A percentile compares a stretch with the other conserved stretches of the same genome.
phyloP scores from a whole-genome alignment of 2,329 filamentous ascomycete genomes.

The Penicillium sp. region DNA sequence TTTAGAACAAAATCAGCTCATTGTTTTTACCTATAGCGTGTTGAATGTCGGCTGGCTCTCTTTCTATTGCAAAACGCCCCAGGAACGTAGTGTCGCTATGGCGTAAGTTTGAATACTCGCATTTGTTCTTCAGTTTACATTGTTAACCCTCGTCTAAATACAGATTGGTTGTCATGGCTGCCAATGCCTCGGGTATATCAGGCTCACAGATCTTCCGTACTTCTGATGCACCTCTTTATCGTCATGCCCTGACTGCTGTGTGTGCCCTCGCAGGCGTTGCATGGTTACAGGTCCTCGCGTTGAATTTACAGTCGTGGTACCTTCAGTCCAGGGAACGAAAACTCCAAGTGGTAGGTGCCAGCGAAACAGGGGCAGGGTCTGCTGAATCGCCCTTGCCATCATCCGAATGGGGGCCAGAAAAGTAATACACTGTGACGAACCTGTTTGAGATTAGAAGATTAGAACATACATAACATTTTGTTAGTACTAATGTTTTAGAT shows the following conservation, averaged over 20 bases:
- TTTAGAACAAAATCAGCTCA: background rate
- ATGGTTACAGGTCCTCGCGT: slow-evolving; percentile 6
- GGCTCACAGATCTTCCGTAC: slow-evolving; percentile 14
- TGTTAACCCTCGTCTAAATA: background rate
- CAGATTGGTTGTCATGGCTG: slow-evolving; percentile 54
- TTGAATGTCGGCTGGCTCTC: slow-evolving; percentile 61
- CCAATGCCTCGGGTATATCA: slow-evolving; percentile 37
- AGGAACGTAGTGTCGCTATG: slow-evolving; percentile 58
- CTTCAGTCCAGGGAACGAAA: background rate
- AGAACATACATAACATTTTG: no score
- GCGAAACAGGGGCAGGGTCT: background rate
- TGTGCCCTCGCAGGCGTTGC: slow-evolving; percentile 7
- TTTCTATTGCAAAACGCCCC: slow-evolving; percentile 52
- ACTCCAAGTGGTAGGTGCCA: background rate
- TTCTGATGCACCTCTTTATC: slow-evolving; percentile 13
- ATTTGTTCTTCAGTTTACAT: background rate
- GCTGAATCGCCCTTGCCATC: background rate
- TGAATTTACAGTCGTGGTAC: slow-evolving; percentile 7
- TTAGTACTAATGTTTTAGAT: no score
- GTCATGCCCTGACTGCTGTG: slow-evolving; percentile 10
- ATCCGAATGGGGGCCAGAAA: background rate
- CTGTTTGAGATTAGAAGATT: background rate
- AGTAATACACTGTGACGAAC: background rate
- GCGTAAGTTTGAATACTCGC: slow-evolving; percentile 38
- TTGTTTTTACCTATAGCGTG: slow-evolving; percentile 18